A percentile compares a stretch with the other conserved stretches of the same genome.
phyloP scores from a whole-genome alignment of 192 early-diverging fungal species.

The Rhizoclosmatium sp. region DNA sequence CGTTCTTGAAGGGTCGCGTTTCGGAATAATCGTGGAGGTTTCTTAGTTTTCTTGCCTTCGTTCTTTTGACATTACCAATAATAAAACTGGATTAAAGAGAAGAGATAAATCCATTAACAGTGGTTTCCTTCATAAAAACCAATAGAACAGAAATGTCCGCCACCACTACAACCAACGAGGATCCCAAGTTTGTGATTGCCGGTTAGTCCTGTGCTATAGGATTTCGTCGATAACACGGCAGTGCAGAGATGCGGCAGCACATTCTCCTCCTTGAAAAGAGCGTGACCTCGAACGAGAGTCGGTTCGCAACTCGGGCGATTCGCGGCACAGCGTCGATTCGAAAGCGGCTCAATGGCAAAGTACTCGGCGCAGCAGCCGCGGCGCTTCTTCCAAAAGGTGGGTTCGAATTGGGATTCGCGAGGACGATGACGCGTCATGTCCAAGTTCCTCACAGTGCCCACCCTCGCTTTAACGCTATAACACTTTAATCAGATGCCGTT shows the following conservation, averaged over 20 bases:
- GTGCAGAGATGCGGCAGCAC: background rate
- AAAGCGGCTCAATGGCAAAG: conserved; percentile 73
- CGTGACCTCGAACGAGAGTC: conserved; percentile 82
- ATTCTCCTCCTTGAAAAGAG: conserved; percentile 82
- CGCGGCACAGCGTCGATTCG: conserved; percentile 82
- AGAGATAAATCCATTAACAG: too few relatives aligned
- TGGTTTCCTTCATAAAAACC: too few relatives aligned
- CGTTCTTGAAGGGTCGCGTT: too few relatives aligned
- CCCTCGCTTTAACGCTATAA: background rate
- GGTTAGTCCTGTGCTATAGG: background rate
- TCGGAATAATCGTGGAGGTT: too few relatives aligned
- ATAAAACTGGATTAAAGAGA: too few relatives aligned
- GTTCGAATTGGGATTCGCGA: background rate
- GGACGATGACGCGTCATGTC: background rate
- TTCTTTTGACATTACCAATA: too few relatives aligned
- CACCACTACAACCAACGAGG: background rate
- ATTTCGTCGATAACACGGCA: background rate
- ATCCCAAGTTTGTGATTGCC: conserved; percentile 18
- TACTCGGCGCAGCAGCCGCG: conserved; percentile 62
- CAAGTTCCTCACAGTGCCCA: background rate
- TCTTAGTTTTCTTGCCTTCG: too few relatives aligned
- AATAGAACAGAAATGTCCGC: too few relatives aligned
- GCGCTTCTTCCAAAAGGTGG: conserved; percentile 41
- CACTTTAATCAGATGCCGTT: background rate
- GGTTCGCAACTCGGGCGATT: conserved; percentile 89